Percentiles rank a stretch among this genome's conserved stretches.
These are phyloP conservation scores for Puccinia triticina DNA, from an alignment of 1,284 basidiomycete species.

Conservation along the genomic window DNA sequence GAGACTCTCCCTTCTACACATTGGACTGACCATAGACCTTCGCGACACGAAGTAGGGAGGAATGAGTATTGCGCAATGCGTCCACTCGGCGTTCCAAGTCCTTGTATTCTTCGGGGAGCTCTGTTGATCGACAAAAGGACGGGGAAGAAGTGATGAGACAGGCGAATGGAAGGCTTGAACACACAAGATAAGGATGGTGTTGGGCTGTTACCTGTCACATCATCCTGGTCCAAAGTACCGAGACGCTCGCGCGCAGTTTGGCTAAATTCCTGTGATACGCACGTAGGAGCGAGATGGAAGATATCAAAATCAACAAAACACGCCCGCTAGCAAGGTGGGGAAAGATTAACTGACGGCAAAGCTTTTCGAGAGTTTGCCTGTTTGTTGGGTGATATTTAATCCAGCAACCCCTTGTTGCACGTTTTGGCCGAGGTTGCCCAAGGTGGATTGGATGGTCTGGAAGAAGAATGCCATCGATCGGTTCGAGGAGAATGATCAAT, in stretches of 20 bases:
- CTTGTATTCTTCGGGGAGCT: conserved; percentile 76
- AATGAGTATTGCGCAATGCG: conserved; percentile 76
- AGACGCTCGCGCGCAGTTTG: conserved; percentile 43
- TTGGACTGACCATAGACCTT: conserved; percentile 50
- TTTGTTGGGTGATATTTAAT: conserved; percentile 38
- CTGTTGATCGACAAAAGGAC: conserved; percentile 50
- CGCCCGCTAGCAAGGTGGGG: background rate
- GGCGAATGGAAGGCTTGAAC: background rate
- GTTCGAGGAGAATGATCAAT: background rate
- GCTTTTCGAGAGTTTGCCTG: conserved; percentile 31
- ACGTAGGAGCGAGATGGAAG: background rate
- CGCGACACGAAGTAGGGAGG: conserved; percentile 72
- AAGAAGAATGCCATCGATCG: background rate
- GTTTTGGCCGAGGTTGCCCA: conserved; percentile 38
- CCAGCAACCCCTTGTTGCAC: conserved; percentile 46
- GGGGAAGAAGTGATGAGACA: background rate
- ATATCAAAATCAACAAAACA: background rate
- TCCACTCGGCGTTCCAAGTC: conserved; percentile 93
- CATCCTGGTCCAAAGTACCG: conserved; percentile 41
- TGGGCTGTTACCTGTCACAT: conserved; percentile 41
- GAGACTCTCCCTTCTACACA: conserved; percentile 62
- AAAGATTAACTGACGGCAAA: conserved; percentile 27
- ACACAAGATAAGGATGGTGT: conserved; percentile 1
- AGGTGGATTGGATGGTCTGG: conserved; percentile 19
- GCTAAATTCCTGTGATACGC: conserved; percentile 26